Evolutionary conservation across 768 basidiomycete genomes (phyloP).

Genomic region (Solioccasus polychromus): DNA sequence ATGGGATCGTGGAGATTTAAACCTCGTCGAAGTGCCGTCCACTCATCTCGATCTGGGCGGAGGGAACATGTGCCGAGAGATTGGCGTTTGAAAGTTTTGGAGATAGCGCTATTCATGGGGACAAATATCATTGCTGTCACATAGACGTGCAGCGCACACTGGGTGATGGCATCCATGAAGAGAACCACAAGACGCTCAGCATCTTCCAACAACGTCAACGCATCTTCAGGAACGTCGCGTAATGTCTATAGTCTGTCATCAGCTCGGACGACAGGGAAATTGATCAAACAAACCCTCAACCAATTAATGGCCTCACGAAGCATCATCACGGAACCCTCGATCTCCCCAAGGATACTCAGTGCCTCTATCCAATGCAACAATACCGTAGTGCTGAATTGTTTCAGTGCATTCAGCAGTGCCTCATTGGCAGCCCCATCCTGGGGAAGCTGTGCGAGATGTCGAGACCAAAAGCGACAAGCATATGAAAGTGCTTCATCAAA

Average conservation of each 20-base stretch:
- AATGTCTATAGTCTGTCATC: conserved; percentile 5
- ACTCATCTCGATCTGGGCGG: not conserved
- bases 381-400: conserved; percentile 10
- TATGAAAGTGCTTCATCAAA: conserved; percentile 18
- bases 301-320: conserved; percentile 13
- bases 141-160: conserved; percentile 21
- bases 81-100: conserved; percentile 9
- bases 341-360: conserved; percentile 16
- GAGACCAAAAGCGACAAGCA: conserved; percentile 20
- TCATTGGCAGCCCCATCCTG: conserved; percentile 7
- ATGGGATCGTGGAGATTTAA: conserved; percentile 6
- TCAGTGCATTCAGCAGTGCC: conserved; percentile 6
- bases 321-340: conserved; percentile 15
- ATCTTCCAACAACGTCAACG: conserved; percentile 11
- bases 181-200: conserved; percentile 19
- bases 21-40: not conserved
- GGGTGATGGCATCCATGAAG: conserved; percentile 17
- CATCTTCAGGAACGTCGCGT: conserved; percentile 4
- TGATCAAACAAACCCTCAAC: conserved; percentile 10
- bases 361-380: conserved; percentile 20
- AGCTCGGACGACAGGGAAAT: not conserved
- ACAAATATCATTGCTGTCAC: conserved; percentile 7
- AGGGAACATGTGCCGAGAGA: not conserved
- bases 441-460: conserved; percentile 15
- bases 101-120: not conserved